These are phyloP conservation scores for Plasmodium billcollinsi DNA, from an alignment of 169 alveolate species.

Conservation along the genomic window DNA sequence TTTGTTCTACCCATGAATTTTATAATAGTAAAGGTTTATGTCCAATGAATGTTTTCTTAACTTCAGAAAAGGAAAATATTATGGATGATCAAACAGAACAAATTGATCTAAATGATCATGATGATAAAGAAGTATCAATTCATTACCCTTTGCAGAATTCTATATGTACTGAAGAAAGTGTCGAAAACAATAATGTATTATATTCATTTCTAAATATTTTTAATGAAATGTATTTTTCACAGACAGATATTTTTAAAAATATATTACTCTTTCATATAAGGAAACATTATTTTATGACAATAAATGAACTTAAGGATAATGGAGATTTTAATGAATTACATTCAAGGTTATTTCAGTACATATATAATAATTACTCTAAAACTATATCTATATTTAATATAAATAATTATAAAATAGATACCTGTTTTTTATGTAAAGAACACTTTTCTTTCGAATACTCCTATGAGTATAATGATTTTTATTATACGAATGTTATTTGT, in stretches of 20 bases:
- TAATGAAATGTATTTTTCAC: constrained; percentile 13
- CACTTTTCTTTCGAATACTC: constrained; percentile 38
- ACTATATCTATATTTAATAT: constrained; percentile 41
- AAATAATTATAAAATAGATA: constrained; percentile 26
- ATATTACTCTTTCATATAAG: constrained; percentile 48
- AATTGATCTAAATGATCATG: neutral
- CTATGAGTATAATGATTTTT: constrained; percentile 58
- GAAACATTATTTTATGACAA: constrained; percentile 22
- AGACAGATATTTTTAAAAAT: constrained; percentile 27
- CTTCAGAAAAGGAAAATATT: neutral
- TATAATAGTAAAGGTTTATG: neutral
- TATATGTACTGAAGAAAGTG: neutral
- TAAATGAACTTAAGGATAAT: constrained; percentile 13
- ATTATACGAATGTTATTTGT: constrained; percentile 43
- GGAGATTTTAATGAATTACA: constrained; percentile 23
- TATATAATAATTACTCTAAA: constrained; percentile 38
- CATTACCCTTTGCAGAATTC: neutral
- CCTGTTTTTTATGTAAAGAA: constrained; percentile 60
- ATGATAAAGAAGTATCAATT: neutral
- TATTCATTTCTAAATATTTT: constrained; percentile 46
- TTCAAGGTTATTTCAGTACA: constrained; percentile 33
- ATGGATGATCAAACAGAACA: neutral
- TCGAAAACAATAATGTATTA: constrained; percentile 1
- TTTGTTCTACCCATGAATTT: neutral
- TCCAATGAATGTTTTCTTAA: neutral